phyloP scores from a whole-genome alignment of 305 asterid species.

The Galium porrigens region DNA sequence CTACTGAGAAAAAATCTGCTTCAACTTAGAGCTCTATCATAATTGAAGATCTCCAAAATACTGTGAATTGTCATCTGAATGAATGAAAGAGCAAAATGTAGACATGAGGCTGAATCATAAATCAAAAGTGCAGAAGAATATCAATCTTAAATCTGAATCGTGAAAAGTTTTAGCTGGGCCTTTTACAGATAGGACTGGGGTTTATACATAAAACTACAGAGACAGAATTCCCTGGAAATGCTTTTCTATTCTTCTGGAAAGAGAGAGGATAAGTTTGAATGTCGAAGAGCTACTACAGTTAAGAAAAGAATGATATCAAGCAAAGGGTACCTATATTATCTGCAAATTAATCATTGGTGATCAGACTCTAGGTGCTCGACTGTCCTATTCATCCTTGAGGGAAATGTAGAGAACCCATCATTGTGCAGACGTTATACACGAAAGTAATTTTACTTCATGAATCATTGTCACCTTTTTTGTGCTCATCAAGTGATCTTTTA shows the following conservation, averaged over 20 bases:
- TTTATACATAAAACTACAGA: not conserved
- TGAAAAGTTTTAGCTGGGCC: not conserved
- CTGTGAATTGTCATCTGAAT: not conserved
- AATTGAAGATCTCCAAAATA: not conserved
- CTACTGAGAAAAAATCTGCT: not conserved
- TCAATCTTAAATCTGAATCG: not conserved
- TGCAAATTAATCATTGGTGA: not conserved
- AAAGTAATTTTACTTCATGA: conserved; percentile 14
- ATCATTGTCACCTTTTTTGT: conserved; percentile 17
- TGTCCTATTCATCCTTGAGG: not conserved
- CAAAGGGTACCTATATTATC: conserved; percentile 2
- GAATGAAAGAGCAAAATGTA: not conserved
- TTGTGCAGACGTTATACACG: not conserved
- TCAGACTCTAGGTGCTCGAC: not conserved
- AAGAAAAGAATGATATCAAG: not conserved
- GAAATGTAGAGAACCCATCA: too few relatives aligned
- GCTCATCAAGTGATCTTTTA: conserved; percentile 26
- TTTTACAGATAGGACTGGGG: not conserved
- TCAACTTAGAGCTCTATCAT: not conserved
- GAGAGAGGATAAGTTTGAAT: not conserved
- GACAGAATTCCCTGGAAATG: not conserved
- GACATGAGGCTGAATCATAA: not conserved
- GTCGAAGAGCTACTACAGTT: not conserved
- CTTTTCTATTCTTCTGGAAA: not conserved
- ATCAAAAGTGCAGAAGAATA: not conserved